Evolutionary conservation across 1,139 yeast species (phyloP).

Genomic region (Meyerozyma guilliermondii): DNA sequence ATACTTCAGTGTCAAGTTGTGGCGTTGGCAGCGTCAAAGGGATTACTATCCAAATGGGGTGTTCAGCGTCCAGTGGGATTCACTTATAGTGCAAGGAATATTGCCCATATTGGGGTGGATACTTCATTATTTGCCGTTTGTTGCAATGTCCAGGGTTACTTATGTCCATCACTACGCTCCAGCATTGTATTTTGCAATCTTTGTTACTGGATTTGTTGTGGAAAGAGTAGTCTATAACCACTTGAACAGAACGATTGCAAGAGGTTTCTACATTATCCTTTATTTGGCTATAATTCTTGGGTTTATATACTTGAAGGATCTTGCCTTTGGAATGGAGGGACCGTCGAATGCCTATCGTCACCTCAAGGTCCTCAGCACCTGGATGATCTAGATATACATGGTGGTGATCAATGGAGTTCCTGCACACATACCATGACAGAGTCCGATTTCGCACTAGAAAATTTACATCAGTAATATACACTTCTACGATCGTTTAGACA

Average conservation of each 20-base stretch:
- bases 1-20: conserved; percentile 13
- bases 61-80: conserved; percentile 19
- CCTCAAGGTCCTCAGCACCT: conserved; percentile 22
- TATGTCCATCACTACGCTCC: conserved; percentile 35
- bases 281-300: conserved; percentile 20
- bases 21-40: conserved; percentile 34
- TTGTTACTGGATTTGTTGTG: conserved; percentile 29
- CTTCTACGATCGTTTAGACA: background rate
- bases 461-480: background rate
- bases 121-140: conserved; percentile 28
- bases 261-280: conserved; percentile 12
- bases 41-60: conserved; percentile 9
- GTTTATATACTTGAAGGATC: conserved; percentile 26
- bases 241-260: conserved; percentile 9
- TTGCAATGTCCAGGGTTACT: conserved; percentile 31
- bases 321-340: conserved; percentile 34
- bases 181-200: conserved; percentile 30
- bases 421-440: background rate
- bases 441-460: conserved; percentile 1
- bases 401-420: background rate
- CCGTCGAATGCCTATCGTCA: conserved; percentile 17
- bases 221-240: conserved; percentile 21
- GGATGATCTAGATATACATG: conserved; percentile 19
- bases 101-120: conserved; percentile 29
- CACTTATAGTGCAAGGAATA: conserved; percentile 23